These are phyloP conservation scores for Acanthamoeba healyi DNA, from an alignment of 208 protist species.

Conservation along the genomic window DNA sequence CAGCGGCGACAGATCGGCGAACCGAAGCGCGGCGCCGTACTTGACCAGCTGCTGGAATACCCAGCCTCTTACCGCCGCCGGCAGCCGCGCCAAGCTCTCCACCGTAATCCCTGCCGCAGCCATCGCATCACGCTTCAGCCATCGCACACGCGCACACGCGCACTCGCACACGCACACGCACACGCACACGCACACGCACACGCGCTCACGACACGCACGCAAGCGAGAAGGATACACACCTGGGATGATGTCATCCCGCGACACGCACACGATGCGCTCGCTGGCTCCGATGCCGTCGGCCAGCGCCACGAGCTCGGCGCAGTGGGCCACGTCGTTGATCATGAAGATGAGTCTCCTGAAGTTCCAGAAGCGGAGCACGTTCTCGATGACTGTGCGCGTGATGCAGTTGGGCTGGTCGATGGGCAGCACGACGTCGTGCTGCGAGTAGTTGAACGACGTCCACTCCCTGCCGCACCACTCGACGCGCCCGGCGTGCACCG, in stretches of 20 bases:
- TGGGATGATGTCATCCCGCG: neutral
- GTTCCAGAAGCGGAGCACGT: conserved; percentile 12
- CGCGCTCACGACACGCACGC: neutral
- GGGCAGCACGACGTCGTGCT: conserved; percentile 44
- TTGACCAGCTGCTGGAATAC: conserved; percentile 66
- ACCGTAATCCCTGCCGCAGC: neutral
- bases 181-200: neutral
- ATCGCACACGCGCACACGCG: neutral
- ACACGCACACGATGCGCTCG: neutral
- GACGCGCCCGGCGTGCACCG: neutral
- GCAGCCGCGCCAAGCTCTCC: neutral
- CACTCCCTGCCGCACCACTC: conserved; percentile 1
- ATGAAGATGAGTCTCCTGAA: conserved; percentile 38
- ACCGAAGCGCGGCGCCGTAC: neutral
- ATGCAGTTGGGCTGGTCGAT: conserved; percentile 57
- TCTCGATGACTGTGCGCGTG: conserved; percentile 49
- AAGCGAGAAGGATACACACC: neutral
- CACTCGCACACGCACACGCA: too few relatives aligned
- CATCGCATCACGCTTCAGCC: neutral
- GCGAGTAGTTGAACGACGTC: conserved; percentile 22
- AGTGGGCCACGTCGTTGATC: conserved; percentile 12
- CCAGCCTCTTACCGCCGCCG: neutral
- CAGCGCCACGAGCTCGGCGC: neutral
- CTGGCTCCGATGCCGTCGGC: neutral
- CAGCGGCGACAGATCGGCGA: conserved; percentile 4